Conservation (phyloP, 495 filamentous ascomycete species). For the Immersiella caudata region DNA sequence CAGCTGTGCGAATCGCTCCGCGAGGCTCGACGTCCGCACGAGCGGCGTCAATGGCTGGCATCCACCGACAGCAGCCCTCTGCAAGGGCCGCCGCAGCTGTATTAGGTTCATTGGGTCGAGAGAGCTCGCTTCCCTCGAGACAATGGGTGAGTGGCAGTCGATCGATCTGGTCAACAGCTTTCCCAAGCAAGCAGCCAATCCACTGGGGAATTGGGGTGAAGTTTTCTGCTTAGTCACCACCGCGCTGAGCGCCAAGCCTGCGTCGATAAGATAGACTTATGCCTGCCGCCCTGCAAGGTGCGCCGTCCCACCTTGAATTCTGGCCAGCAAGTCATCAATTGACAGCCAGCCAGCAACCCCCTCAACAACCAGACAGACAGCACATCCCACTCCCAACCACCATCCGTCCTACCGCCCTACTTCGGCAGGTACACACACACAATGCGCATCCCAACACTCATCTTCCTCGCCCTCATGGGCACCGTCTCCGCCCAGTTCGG, state of each 20-base stretch:
- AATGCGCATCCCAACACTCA: conserved; percentile 40
- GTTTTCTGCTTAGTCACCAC: conserved; percentile 52
- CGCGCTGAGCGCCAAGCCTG: neutral
- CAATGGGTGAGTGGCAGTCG: conserved; percentile 23
- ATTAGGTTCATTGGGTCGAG: conserved; percentile 50
- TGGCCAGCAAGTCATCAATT: conserved; percentile 29
- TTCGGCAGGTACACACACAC: no score
- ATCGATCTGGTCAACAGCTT: conserved; percentile 13
- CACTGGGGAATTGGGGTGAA: conserved; percentile 20
- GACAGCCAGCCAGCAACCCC: neutral
- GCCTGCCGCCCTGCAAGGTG: conserved; percentile 12
- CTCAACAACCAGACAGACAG: neutral
- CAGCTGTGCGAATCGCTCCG: conserved; percentile 33
- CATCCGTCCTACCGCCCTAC: no score
- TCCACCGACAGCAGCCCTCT: conserved; percentile 48
- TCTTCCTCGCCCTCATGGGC: conserved; percentile 37
- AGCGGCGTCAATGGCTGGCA: conserved; percentile 32
- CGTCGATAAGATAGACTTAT: conserved; percentile 40
- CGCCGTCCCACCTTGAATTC: conserved; percentile 11
- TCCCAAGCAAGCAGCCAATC: neutral
- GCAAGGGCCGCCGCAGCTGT: conserved; percentile 56
- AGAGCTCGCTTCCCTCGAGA: conserved; percentile 24
- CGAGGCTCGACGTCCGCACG: conserved; percentile 25
- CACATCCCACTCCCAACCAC: neutral
- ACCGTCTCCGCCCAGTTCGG: conserved; percentile 67